Evolutionary conservation across 1,284 basidiomycete species (phyloP).

Genomic region (Taiwanofungus camphoratus): DNA sequence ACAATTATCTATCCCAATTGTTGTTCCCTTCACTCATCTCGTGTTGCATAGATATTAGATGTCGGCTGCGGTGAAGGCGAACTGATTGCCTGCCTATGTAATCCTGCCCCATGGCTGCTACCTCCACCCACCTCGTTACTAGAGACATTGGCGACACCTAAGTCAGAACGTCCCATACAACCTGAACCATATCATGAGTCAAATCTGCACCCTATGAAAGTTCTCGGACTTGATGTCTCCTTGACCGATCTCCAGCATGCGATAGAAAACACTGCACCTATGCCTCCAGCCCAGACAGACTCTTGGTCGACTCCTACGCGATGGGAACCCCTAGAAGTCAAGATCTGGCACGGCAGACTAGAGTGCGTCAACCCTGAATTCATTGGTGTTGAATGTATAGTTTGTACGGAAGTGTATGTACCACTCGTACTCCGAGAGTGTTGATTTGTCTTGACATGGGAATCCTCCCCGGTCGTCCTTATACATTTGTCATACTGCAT

Average conservation of each 20-base stretch:
- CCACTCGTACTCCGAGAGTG: background rate
- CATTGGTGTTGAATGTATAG: constrained; percentile 74
- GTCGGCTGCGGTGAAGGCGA: constrained; percentile 78
- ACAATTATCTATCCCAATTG: constrained; percentile 2
- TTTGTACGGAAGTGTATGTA: constrained; percentile 81
- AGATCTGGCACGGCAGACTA: constrained; percentile 81
- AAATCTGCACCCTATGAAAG: constrained; percentile 48
- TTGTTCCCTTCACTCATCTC: constrained; percentile 2
- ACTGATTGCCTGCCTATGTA: constrained; percentile 61
- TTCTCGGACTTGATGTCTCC: constrained; percentile 70
- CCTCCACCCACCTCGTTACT: constrained; percentile 12
- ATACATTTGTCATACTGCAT: too few relatives aligned
- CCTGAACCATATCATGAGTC: constrained; percentile 33
- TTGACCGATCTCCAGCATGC: constrained; percentile 47
- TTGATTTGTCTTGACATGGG: background rate
- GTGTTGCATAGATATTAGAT: constrained; percentile 56
- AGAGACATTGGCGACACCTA: background rate
- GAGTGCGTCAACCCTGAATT: constrained; percentile 74
- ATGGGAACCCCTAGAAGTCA: constrained; percentile 71
- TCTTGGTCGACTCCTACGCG: constrained; percentile 30
- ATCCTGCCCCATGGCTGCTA: constrained; percentile 63
- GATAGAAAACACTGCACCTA: constrained; percentile 36
- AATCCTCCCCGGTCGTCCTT: constrained; percentile 1
- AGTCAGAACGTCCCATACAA: constrained; percentile 4
- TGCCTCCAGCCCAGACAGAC: constrained; percentile 11